These are phyloP conservation scores for Baudoinia panamericana DNA, from an alignment of 495 filamentous ascomycete genomes.

Conservation along the genomic window DNA sequence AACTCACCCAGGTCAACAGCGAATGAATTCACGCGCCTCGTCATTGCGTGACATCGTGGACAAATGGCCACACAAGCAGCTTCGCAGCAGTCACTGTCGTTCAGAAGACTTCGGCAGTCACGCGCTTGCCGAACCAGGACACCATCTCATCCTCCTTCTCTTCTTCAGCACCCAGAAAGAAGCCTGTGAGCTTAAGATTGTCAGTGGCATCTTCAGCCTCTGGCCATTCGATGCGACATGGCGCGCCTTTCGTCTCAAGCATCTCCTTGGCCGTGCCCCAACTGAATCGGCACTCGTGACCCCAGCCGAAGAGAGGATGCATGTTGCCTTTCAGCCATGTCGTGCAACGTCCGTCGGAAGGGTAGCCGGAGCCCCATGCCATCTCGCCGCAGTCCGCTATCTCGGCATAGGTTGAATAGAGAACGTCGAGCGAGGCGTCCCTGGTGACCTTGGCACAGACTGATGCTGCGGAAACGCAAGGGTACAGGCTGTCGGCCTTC, in stretches of 20 bases:
- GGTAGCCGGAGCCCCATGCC: slow-evolving; percentile 85
- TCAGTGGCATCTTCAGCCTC: slow-evolving; percentile 52
- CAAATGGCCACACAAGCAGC: no score
- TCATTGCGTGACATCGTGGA: no score
- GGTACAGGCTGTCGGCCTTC: slow-evolving; percentile 90
- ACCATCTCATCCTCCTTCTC: slow-evolving; percentile 41
- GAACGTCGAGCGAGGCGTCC: slow-evolving; percentile 71
- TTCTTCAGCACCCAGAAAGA: slow-evolving; percentile 40
- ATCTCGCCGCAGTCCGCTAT: slow-evolving; percentile 6
- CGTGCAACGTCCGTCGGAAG: slow-evolving; percentile 70
- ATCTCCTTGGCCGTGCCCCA: slow-evolving; percentile 93
- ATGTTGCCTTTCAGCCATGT: slow-evolving; percentile 73
- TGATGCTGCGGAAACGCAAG: slow-evolving; percentile 82
- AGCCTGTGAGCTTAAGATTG: slow-evolving; percentile 57
- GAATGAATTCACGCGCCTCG: no score
- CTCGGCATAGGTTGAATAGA: slow-evolving; percentile 40
- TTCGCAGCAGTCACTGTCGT: no score
- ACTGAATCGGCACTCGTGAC: slow-evolving; percentile 78
- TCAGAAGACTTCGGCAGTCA: slow-evolving; percentile 46
- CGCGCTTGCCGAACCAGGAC: slow-evolving; percentile 50
- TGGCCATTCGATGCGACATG: slow-evolving; percentile 73
- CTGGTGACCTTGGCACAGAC: slow-evolving; percentile 93
- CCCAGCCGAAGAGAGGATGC: slow-evolving; percentile 93
- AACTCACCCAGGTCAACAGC: no score
- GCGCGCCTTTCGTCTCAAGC: slow-evolving; percentile 53